These are phyloP conservation scores for Lecanoromycetidae sp. DNA, from an alignment of 2,329 filamentous ascomycete genomes.

Conservation along the genomic window DNA sequence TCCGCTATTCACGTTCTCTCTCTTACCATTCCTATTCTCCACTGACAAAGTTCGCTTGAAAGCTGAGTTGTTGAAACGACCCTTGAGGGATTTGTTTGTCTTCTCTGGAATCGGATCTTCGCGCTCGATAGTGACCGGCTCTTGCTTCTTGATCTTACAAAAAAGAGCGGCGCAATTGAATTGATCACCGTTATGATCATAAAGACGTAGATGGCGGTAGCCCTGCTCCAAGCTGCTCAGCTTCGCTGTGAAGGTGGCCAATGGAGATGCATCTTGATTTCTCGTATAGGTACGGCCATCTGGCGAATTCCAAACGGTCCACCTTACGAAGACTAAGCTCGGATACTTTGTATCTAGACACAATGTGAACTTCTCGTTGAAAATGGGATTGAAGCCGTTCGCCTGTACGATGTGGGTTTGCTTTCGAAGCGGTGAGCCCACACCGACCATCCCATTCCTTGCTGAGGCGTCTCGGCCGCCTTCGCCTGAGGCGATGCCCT, in stretches of 20 bases:
- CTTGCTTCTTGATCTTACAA: conserved; percentile 64
- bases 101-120: conserved; percentile 15
- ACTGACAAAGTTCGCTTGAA: conserved; percentile 18
- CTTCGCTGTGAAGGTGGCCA: conserved; percentile 89
- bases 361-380: conserved; percentile 67
- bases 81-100: conserved; percentile 9
- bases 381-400: conserved; percentile 89
- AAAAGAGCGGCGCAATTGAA: conserved; percentile 93
- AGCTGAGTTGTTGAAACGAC: conserved; percentile 6
- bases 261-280: conserved; percentile 45
- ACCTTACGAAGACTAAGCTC: conserved; percentile 84
- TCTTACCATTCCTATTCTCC: conserved; percentile 13
- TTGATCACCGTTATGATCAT: conserved; percentile 78
- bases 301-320: conserved; percentile 76
- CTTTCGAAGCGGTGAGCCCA: conserved; percentile 60
- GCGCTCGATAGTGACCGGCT: conserved; percentile 31
- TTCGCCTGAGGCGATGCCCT: conserved; percentile 54
- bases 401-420: conserved; percentile 70
- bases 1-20: conserved; percentile 1
- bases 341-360: conserved; percentile 87
- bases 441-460: conserved; percentile 52
- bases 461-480: conserved; percentile 54
- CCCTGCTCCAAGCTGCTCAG: conserved; percentile 79
- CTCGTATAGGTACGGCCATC: conserved; percentile 61
- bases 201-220: conserved; percentile 81